A percentile compares a stretch with the other conserved stretches of the same genome.
Evolutionary conservation across 2,329 filamentous ascomycete species (phyloP).

Genomic region (Dothistroma pini): DNA sequence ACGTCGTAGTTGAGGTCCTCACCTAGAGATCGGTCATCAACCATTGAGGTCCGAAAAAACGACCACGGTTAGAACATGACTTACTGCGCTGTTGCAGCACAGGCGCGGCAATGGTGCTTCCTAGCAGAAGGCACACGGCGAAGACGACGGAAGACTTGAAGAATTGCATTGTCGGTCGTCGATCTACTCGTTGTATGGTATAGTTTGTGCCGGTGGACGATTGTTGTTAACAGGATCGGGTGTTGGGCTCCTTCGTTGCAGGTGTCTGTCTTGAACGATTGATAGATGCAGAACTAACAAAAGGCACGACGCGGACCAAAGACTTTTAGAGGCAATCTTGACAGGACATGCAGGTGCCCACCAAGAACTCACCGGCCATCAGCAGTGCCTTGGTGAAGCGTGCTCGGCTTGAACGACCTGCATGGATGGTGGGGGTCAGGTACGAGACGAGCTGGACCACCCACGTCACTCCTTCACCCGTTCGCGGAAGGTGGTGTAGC

Average conservation of each 20-base stretch:
- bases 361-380: background rate
- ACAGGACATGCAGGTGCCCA: background rate
- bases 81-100: background rate
- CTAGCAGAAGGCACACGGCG: background rate
- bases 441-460: background rate
- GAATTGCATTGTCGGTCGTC: background rate
- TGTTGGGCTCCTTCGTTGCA: background rate
- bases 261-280: background rate
- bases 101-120: background rate
- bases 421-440: background rate
- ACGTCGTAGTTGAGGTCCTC: conserved; percentile 4
- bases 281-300: background rate
- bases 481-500: background rate
- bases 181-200: background rate
- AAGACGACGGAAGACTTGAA: background rate
- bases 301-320: too few species aligned
- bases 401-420: background rate
- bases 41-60: background rate
- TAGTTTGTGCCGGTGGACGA: too few species aligned
- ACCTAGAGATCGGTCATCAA: background rate
- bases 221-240: too few species aligned
- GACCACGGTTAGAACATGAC: background rate
- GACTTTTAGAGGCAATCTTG: too few species aligned
- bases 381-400: background rate
- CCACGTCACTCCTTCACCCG: background rate